A percentile compares a stretch with the other conserved stretches of the same genome.
These are phyloP conservation scores for Coniochaeta sp. DNA, from an alignment of 2,329 filamentous ascomycete species.

Conservation along the genomic window DNA sequence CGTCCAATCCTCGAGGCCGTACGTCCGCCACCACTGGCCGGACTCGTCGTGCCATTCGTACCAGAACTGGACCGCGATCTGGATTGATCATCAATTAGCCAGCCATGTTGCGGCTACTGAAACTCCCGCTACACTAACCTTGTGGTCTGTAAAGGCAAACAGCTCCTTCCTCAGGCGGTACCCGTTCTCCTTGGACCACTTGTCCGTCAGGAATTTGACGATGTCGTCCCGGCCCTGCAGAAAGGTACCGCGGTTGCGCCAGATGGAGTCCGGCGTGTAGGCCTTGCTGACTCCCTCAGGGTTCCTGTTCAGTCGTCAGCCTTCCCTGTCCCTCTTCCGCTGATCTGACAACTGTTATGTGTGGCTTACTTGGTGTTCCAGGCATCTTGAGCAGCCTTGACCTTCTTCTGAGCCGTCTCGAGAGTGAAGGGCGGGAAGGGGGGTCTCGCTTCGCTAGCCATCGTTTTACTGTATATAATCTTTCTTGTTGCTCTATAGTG, in stretches of 20 bases:
- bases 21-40: conserved; percentile 80
- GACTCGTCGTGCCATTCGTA: conserved; percentile 67
- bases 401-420: conserved; percentile 65
- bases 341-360: background rate
- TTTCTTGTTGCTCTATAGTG: background rate
- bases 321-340: background rate
- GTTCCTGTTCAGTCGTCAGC: conserved; percentile 35
- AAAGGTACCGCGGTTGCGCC: conserved; percentile 71
- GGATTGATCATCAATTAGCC: background rate
- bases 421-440: conserved; percentile 65
- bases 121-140: too few relatives aligned
- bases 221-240: conserved; percentile 62
- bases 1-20: conserved; percentile 76
- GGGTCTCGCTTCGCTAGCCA: conserved; percentile 22
- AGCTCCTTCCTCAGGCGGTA: conserved; percentile 78
- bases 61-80: conserved; percentile 87
- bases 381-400: conserved; percentile 74
- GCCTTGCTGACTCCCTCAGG: conserved; percentile 58
- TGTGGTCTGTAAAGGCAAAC: conserved; percentile 67
- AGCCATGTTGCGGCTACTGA: too few relatives aligned
- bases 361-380: conserved; percentile 68
- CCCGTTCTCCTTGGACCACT: conserved; percentile 65
- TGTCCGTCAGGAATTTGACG: conserved; percentile 57
- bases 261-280: conserved; percentile 70
- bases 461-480: conserved; percentile 2